Conservation (phyloP, 257 asterid genomes). For the Nicotiana tabacum region DNA sequence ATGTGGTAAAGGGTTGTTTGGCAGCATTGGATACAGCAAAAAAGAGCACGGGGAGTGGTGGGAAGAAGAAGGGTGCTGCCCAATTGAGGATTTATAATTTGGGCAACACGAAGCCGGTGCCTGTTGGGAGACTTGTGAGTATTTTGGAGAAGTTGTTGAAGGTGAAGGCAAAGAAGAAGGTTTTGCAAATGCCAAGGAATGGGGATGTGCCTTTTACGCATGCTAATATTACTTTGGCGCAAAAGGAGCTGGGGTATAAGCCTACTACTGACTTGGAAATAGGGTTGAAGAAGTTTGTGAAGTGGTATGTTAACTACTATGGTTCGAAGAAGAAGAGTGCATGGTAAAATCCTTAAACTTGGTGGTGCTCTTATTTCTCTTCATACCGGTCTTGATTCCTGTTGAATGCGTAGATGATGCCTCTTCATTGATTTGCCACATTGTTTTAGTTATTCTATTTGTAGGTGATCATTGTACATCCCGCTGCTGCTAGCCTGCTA, state of each 20-base stretch:
- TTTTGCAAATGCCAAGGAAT: conserved; percentile 55
- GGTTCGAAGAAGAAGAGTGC: conserved; percentile 56
- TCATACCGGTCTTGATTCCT: background rate
- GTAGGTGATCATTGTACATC: conserved; percentile 28
- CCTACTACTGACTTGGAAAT: conserved; percentile 57
- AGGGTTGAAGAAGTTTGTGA: conserved; percentile 63
- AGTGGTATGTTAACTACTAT: conserved; percentile 65
- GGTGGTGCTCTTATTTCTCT: background rate
- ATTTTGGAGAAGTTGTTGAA: conserved; percentile 66
- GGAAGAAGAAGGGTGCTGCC: conserved; percentile 52
- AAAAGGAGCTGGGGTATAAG: conserved; percentile 59
- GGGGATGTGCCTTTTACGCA: conserved; percentile 72
- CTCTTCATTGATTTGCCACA: conserved; percentile 23
- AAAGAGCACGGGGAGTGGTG: conserved; percentile 72
- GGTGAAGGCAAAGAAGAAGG: conserved; percentile 54
- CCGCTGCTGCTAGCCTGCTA: conserved; percentile 1
- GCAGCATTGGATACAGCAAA: conserved; percentile 57
- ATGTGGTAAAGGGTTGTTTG: conserved; percentile 75
- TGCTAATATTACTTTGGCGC: conserved; percentile 64
- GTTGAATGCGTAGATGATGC: conserved; percentile 21
- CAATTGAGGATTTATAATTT: conserved; percentile 59
- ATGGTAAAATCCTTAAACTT: conserved; percentile 28
- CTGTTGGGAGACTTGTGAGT: conserved; percentile 55
- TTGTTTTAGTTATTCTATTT: conserved; percentile 18
- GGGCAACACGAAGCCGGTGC: conserved; percentile 67